A percentile compares a stretch with the other conserved stretches of the same genome.
These are phyloP conservation scores for Eutrema yunnanense DNA, from an alignment of 345 rosid species.

Conservation along the genomic window DNA sequence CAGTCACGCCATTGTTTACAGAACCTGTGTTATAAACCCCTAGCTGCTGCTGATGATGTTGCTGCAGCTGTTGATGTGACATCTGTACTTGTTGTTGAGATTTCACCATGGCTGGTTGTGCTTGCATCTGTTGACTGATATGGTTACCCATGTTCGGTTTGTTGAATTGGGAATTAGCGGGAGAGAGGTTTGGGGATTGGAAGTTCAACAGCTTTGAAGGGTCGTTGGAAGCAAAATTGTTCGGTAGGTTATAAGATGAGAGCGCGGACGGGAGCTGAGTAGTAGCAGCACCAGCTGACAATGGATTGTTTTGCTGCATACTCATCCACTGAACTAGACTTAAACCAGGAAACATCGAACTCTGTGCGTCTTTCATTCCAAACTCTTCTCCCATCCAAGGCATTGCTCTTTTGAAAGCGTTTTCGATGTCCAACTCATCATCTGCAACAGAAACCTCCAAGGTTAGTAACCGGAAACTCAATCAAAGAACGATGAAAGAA, in stretches of 20 bases:
- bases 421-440: conserved; percentile 79
- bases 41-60: conserved; percentile 32
- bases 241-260: conserved; percentile 49
- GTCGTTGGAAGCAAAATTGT: conserved; percentile 56
- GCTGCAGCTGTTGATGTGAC: conserved; percentile 38
- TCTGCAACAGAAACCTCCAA: conserved; percentile 41
- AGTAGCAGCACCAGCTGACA: conserved; percentile 14
- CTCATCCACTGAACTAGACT: conserved; percentile 98
- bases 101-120: conserved; percentile 51
- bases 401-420: conserved; percentile 85
- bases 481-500: neutral
- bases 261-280: conserved; percentile 62
- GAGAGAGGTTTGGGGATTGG: conserved; percentile 53
- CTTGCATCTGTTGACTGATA: conserved; percentile 47
- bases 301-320: conserved; percentile 71
- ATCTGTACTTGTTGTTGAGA: conserved; percentile 49
- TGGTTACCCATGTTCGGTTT: conserved; percentile 49
- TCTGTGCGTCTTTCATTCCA: conserved; percentile 76
- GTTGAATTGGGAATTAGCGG: conserved; percentile 56
- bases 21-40: conserved; percentile 28
- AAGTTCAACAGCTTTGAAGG: conserved; percentile 80
- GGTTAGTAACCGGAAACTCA: conserved; percentile 10
- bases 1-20: conserved; percentile 37
- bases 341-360: conserved; percentile 79
- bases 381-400: conserved; percentile 97